Base-by-base conservation (phyloP, 768 basidiomycete genomes). In the Amanita molliuscula region DNA sequence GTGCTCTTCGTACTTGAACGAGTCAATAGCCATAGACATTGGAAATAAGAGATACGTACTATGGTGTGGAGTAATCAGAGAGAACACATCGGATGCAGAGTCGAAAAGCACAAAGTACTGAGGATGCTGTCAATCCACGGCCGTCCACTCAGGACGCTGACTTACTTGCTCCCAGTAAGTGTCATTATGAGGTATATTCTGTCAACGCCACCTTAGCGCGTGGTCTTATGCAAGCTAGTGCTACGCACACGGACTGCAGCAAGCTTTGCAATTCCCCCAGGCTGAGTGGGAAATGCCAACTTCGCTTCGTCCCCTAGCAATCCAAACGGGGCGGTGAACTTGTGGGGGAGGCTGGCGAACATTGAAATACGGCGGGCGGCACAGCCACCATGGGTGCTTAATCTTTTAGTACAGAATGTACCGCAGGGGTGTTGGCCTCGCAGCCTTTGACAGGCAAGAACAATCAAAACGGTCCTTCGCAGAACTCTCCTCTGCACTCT, bases 151-250 rank as follows among this genome's bases (percentile, higher is more conserved):
- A 28, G 21, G 23, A 4, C 16, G 3, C 34, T 47, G 25, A 59
- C 78, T 59, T 55, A 88, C 89, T 70, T 95, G 92, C 52, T 91
- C 77, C 92, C 92, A 95, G 60, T 94, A 93, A n/a, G 63, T 69
- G 60, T 96, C 93, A 2, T 68, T 75, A 51, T 79, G 72, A 2
- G 80, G 63, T 44, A 94, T 92, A 57, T 86, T 79, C 88, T 92
- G 53, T 29, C 38, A 48, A 38, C 13, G 40, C 48, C 37, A 48
- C 37, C 28, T 29, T 54, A 46, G 25, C 35, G 41, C 36, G 38
- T 11, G 38, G 25, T 5, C 20, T 26, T 37, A 41, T 44, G 31
- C 35, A 40, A 33, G 33, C 18, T 16, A 34, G 34, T 18, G 20
- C 37, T 18, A 68, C 88, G 56, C 65, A 92, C 91, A 56, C 90